Evolutionary conservation across 129 eudicot genomes (phyloP).

Genomic region (Saposhnikovia divaricata): DNA sequence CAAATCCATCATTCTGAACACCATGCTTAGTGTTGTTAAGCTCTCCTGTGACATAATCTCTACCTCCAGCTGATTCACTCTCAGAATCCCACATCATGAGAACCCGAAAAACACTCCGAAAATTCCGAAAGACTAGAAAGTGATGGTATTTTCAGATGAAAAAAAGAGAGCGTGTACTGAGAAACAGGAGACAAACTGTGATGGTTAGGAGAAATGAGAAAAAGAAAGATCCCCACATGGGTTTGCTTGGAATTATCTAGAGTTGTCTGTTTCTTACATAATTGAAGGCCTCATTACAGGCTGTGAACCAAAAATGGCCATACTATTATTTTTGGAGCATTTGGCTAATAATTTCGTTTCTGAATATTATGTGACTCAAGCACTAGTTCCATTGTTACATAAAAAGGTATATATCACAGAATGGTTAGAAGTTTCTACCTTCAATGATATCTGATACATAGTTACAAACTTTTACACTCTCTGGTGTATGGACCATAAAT

Average conservation of each 20-base stretch:
- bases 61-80: slow-evolving; percentile 41
- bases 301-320: slow-evolving; percentile 21
- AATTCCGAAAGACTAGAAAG: neutral
- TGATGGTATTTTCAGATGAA: slow-evolving; percentile 5
- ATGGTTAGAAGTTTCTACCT: neutral
- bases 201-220: slow-evolving; percentile 8
- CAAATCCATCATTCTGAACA: slow-evolving; percentile 60
- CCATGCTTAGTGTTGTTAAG: slow-evolving; percentile 36
- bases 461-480: neutral
- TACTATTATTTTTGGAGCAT: slow-evolving; percentile 16
- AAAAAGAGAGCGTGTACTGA: slow-evolving; percentile 12
- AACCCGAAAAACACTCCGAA: neutral
- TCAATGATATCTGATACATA: neutral
- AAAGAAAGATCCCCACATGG: slow-evolving; percentile 42
- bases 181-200: neutral
- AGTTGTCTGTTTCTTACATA: slow-evolving; percentile 25
- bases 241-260: slow-evolving; percentile 43
- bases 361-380: neutral
- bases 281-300: slow-evolving; percentile 32
- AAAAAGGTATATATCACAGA: neutral
- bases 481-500: slow-evolving; percentile 1
- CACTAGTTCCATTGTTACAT: neutral
- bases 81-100: slow-evolving; percentile 82
- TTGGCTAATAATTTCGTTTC: neutral
- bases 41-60: slow-evolving; percentile 58